A percentile compares a stretch with the other conserved stretches of the same genome.
Conservation (phyloP, 106 monocot genomes). For the Dioscorea alata region DNA sequence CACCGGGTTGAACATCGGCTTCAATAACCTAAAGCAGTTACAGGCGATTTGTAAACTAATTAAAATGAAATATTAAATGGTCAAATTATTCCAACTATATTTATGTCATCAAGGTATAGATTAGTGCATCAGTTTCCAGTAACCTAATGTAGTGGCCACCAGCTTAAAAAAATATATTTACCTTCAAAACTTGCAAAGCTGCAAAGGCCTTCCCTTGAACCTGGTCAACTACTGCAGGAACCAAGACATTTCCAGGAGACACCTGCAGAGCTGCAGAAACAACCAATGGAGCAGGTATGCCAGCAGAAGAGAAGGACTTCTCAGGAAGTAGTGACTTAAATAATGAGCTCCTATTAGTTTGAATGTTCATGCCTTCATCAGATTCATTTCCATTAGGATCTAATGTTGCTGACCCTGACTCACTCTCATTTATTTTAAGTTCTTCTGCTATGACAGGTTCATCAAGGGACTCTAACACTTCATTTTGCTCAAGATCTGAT, state of each 20-base stretch:
- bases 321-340: slow-evolving; percentile 33
- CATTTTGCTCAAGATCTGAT: slow-evolving; percentile 21
- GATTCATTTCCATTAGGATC: slow-evolving; percentile 11
- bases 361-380: slow-evolving; percentile 13
- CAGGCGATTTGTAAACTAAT: not conserved
- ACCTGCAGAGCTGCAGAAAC: slow-evolving; percentile 70
- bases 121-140: no score
- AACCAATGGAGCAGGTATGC: slow-evolving; percentile 80
- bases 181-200: slow-evolving; percentile 93
- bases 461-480: slow-evolving; percentile 1
- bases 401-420: slow-evolving; percentile 10
- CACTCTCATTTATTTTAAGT: slow-evolving; percentile 6
- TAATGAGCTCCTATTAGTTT: slow-evolving; percentile 16
- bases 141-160: no score
- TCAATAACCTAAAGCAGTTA: slow-evolving; percentile 77
- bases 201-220: slow-evolving; percentile 76
- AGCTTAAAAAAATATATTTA: slow-evolving; percentile 15
- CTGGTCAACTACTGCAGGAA: slow-evolving; percentile 87
- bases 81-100: no score
- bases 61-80: not conserved
- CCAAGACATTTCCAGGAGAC: slow-evolving; percentile 73
- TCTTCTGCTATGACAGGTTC: slow-evolving; percentile 13
- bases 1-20: slow-evolving; percentile 72
- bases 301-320: slow-evolving; percentile 41
- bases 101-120: no score